These are phyloP conservation scores for Albugo candida DNA, from an alignment of 352 stramenopile species.

Conservation along the genomic window DNA sequence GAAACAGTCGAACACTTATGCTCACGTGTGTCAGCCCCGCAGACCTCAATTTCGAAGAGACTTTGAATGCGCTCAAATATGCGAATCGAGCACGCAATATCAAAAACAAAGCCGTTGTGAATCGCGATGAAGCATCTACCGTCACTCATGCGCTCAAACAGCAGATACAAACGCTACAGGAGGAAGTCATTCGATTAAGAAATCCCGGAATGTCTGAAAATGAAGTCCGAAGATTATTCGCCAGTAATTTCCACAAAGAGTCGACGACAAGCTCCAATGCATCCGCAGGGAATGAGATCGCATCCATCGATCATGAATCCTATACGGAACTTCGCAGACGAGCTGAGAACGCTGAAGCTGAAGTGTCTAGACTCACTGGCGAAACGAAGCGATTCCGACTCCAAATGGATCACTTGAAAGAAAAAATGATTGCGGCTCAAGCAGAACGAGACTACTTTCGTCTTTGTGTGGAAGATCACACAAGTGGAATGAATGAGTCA, in stretches of 20 bases:
- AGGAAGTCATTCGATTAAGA: constrained; percentile 58
- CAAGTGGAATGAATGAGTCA: constrained; percentile 1
- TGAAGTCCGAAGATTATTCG: constrained; percentile 42
- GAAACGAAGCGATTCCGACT: constrained; percentile 63
- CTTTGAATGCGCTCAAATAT: constrained; percentile 83
- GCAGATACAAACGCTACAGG: constrained; percentile 63
- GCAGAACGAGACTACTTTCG: constrained; percentile 61
- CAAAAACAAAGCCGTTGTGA: constrained; percentile 76
- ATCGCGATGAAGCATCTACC: constrained; percentile 57
- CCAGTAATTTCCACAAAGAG: constrained; percentile 12
- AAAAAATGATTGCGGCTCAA: constrained; percentile 75
- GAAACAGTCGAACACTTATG: constrained; percentile 85
- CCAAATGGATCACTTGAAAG: constrained; percentile 59
- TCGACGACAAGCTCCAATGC: constrained; percentile 34
- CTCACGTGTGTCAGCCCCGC: constrained; percentile 83
- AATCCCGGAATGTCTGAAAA: constrained; percentile 64
- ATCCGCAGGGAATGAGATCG: background rate
- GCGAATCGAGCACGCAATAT: constrained; percentile 82
- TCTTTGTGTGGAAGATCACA: constrained; percentile 39
- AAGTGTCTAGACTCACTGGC: constrained; percentile 43
- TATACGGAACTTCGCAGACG: constrained; percentile 48
- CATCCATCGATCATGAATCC: constrained; percentile 33
- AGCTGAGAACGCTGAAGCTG: constrained; percentile 61
- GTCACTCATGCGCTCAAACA: constrained; percentile 52
- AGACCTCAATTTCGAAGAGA: constrained; percentile 83